These are phyloP conservation scores for Aspergillus persii DNA, from an alignment of 2,329 filamentous ascomycete species.

Conservation along the genomic window DNA sequence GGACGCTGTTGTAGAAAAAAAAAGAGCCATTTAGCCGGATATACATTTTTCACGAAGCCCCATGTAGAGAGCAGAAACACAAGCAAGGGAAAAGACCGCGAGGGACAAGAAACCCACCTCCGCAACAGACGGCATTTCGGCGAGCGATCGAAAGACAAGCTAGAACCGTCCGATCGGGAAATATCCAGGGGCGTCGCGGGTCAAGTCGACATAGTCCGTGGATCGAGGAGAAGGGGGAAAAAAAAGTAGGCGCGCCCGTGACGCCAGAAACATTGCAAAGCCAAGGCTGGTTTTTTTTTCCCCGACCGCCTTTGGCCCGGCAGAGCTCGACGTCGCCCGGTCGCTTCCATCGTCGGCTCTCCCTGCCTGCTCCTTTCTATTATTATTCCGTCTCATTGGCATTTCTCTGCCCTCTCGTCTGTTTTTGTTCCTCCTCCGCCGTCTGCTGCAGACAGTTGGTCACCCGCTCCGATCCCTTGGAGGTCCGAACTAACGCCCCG, in stretches of 20 bases:
- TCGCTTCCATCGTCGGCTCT: slow-evolving; percentile 13
- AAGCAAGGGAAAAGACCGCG: neutral
- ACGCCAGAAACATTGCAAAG: slow-evolving; percentile 5
- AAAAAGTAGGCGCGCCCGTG: slow-evolving; percentile 21
- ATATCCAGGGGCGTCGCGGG: neutral
- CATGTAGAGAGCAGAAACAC: too few relatives aligned
- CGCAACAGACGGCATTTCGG: slow-evolving; percentile 33
- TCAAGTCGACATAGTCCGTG: slow-evolving; percentile 7
- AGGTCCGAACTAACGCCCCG: slow-evolving; percentile 15
- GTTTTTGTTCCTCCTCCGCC: slow-evolving; percentile 12
- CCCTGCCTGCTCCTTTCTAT: slow-evolving; percentile 8
- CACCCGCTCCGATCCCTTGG: neutral
- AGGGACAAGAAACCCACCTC: slow-evolving; percentile 30
- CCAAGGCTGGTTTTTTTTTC: slow-evolving; percentile 33
- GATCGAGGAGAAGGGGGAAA: slow-evolving; percentile 12
- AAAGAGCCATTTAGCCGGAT: slow-evolving; percentile 11
- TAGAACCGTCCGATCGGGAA: neutral
- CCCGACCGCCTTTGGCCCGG: slow-evolving; percentile 38
- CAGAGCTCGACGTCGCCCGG: slow-evolving; percentile 25
- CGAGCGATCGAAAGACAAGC: slow-evolving; percentile 8
- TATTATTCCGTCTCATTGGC: slow-evolving; percentile 22
- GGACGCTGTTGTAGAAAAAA: slow-evolving; percentile 28
- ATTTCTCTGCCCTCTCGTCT: slow-evolving; percentile 15
- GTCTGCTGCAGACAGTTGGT: slow-evolving; percentile 19
- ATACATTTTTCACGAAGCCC: slow-evolving; percentile 3